These are phyloP conservation scores for Zea luxurians DNA, from an alignment of 176 grass and related monocot species.

Conservation along the genomic window DNA sequence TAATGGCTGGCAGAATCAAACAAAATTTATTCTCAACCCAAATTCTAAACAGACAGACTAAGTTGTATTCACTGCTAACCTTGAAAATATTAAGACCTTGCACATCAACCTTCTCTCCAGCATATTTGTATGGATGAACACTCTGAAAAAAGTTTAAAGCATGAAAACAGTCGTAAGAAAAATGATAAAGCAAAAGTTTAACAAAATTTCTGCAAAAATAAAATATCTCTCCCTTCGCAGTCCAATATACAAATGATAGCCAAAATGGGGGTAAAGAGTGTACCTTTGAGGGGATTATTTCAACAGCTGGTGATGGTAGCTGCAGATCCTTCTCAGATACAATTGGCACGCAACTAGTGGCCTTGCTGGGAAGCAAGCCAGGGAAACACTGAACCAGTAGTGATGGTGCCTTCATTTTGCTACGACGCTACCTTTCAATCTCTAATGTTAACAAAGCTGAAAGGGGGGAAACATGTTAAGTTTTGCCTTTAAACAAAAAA, in stretches of 20 bases:
- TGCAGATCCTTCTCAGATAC: slow-evolving; percentile 77
- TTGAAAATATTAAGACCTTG: slow-evolving; percentile 91
- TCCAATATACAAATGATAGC: slow-evolving; percentile 18
- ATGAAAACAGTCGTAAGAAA: too few relatives aligned
- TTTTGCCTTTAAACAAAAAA: slow-evolving; percentile 2
- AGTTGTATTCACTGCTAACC: slow-evolving; percentile 39
- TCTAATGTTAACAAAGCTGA: slow-evolving; percentile 30
- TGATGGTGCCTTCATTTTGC: slow-evolving; percentile 66
- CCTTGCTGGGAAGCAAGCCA: slow-evolving; percentile 64
- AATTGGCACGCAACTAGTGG: slow-evolving; percentile 61
- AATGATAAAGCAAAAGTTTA: background rate
- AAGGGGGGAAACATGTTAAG: slow-evolving; percentile 6
- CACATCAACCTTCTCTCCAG: slow-evolving; percentile 90
- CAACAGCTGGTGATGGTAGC: slow-evolving; percentile 88
- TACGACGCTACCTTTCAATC: slow-evolving; percentile 1
- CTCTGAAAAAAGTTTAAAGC: slow-evolving; percentile 51
- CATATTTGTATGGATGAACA: slow-evolving; percentile 90
- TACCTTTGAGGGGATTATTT: slow-evolving; percentile 91
- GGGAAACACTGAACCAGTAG: slow-evolving; percentile 85
- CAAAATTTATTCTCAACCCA: slow-evolving; percentile 1
- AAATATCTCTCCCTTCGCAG: background rate
- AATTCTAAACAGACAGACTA: background rate
- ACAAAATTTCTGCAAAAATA: background rate
- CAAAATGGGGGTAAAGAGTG: background rate
- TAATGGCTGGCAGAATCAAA: background rate